phyloP scores from a whole-genome alignment of 2,329 filamentous ascomycete species.

The Fusarium nelsonii region DNA sequence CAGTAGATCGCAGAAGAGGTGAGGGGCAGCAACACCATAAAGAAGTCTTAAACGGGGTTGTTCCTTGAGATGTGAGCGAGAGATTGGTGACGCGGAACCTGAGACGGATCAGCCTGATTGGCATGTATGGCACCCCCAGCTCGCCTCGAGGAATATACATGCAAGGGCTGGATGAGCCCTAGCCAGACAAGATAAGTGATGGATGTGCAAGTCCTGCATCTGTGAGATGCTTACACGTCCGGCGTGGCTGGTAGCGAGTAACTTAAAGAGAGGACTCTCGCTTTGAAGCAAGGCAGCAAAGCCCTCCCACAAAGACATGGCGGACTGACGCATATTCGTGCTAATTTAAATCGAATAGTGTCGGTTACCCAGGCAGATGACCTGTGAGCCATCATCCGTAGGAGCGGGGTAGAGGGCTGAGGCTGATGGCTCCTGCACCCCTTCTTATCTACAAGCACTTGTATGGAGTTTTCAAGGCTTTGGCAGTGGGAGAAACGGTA shows the following conservation, averaged over 20 bases:
- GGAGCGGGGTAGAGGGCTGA: constrained; percentile 7
- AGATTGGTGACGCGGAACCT: constrained; percentile 5
- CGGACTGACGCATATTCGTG: constrained; percentile 15
- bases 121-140: constrained; percentile 10
- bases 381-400: constrained; percentile 15
- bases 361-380: constrained; percentile 22
- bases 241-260: constrained; percentile 35
- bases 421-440: neutral
- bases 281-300: constrained; percentile 7
- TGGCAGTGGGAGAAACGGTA: neutral
- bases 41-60: constrained; percentile 11
- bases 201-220: constrained; percentile 11
- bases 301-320: constrained; percentile 21
- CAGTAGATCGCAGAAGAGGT: constrained; percentile 5
- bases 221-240: constrained; percentile 12
- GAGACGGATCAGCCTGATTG: constrained; percentile 7
- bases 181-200: constrained; percentile 15
- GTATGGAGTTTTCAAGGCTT: neutral
- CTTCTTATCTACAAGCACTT: constrained; percentile 1
- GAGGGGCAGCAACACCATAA: constrained; percentile 28
- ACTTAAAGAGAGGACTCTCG: constrained; percentile 19
- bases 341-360: constrained; percentile 12
- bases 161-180: constrained; percentile 30
- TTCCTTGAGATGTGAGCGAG: constrained; percentile 12
- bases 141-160: constrained; percentile 9